These are phyloP conservation scores for Lepidium africanum DNA, from an alignment of 345 rosid species.

Conservation along the genomic window DNA sequence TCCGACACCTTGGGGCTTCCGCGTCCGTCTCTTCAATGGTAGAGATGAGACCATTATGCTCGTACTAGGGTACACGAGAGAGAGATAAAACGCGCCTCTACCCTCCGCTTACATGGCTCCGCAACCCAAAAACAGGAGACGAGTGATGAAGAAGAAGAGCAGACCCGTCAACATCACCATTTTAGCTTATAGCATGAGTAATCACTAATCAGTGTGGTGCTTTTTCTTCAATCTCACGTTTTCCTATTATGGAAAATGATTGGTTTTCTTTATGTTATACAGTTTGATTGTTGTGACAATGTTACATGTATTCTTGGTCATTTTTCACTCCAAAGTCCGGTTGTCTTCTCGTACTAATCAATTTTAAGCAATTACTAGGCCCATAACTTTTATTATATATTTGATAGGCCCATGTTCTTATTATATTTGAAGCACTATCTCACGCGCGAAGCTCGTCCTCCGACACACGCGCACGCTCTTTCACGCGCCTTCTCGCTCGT, in stretches of 20 bases:
- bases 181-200: background rate
- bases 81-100: background rate
- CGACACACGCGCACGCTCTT: background rate
- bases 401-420: background rate
- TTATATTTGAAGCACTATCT: too few species aligned
- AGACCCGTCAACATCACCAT: background rate
- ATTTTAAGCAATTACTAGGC: background rate
- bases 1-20: background rate
- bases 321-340: background rate
- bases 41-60: background rate
- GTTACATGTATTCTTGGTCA: background rate
- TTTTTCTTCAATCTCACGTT: background rate
- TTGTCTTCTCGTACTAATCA: background rate
- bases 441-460: conserved; percentile 5
- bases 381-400: background rate
- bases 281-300: background rate
- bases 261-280: background rate
- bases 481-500: conserved; percentile 7
- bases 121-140: background rate
- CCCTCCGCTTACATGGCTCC: background rate
- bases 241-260: background rate
- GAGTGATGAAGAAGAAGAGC: background rate
- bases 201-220: background rate
- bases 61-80: background rate
- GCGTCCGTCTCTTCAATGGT: background rate